Evolutionary conservation across 2,329 filamentous ascomycete species (phyloP).

Genomic region (Xylariaceae sp.): DNA sequence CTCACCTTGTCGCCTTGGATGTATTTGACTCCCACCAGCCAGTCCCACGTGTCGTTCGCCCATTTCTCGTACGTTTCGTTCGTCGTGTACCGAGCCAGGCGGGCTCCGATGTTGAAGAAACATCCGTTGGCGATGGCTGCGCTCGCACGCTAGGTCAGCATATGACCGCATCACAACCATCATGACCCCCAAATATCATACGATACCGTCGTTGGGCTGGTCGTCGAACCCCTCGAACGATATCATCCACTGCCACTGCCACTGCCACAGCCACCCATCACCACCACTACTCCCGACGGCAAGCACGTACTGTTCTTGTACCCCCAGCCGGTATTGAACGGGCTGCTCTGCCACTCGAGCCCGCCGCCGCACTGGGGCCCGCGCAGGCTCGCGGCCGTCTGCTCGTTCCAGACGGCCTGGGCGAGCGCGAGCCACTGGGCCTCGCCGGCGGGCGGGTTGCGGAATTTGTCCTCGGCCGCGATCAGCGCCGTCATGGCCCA

Average conservation of each 20-base stretch:
- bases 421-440: conserved; percentile 57
- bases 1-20: conserved; percentile 33
- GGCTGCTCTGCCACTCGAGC: conserved; percentile 59
- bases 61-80: conserved; percentile 56
- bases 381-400: conserved; percentile 46
- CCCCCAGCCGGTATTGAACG: conserved; percentile 45
- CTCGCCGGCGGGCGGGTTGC: conserved; percentile 38
- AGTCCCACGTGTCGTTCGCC: conserved; percentile 52
- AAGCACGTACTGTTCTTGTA: conserved; percentile 36
- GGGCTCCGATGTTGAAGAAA: conserved; percentile 43
- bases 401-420: conserved; percentile 57
- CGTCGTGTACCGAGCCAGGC: conserved; percentile 56
- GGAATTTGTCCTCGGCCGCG: conserved; percentile 54
- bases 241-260: too few relatives aligned
- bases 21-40: conserved; percentile 36
- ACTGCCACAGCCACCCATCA: too few relatives aligned
- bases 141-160: too few relatives aligned
- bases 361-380: conserved; percentile 53
- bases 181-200: too few relatives aligned
- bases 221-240: too few relatives aligned
- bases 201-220: too few relatives aligned
- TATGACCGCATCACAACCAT: too few relatives aligned
- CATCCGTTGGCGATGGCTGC: conserved; percentile 38
- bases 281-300: too few relatives aligned
- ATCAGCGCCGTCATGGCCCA: conserved; percentile 58